phyloP scores from a whole-genome alignment of 345 rosid genomes.

The Capsella bursapastoris region DNA sequence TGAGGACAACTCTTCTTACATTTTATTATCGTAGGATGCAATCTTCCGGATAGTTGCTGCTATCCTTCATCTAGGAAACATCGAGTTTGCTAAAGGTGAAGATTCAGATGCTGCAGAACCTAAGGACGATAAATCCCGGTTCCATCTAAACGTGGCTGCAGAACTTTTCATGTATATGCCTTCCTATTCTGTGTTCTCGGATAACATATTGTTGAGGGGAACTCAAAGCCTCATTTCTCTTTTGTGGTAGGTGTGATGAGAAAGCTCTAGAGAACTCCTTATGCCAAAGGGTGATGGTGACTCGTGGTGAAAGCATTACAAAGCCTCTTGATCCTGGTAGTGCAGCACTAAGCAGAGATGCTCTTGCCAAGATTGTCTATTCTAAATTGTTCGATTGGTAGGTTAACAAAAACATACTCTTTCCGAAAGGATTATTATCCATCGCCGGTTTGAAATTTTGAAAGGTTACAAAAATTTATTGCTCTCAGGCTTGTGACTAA shows the following conservation, averaged over 20 bases:
- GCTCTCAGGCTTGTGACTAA: conserved; percentile 84
- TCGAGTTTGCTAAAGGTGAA: conserved; percentile 83
- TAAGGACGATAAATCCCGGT: conserved; percentile 80
- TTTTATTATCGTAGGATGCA: conserved; percentile 41
- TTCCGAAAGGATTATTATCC: not conserved
- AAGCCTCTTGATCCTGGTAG: conserved; percentile 87
- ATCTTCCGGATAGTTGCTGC: conserved; percentile 94
- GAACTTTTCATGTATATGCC: conserved; percentile 90
- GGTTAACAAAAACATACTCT: conserved; percentile 28
- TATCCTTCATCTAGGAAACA: conserved; percentile 93
- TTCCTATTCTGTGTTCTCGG: conserved; percentile 4
- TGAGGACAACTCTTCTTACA: conserved; percentile 40
- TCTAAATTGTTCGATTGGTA: conserved; percentile 98
- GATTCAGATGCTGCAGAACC: conserved; percentile 87
- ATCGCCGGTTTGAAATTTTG: conserved; percentile 3
- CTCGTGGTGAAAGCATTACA: conserved; percentile 96
- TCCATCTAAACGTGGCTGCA: conserved; percentile 80
- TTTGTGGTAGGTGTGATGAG: conserved; percentile 81
- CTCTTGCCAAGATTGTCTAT: conserved; percentile 92
- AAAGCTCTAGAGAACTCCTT: conserved; percentile 85
- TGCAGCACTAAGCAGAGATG: conserved; percentile 89
- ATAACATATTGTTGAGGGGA: conserved; percentile 6
- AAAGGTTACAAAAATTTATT: conserved; percentile 27
- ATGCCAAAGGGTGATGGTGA: conserved; percentile 90
- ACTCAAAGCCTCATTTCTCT: conserved; percentile 27